Conservation (phyloP, 495 filamentous ascomycete species). For the Achaetomiella virescens region DNA sequence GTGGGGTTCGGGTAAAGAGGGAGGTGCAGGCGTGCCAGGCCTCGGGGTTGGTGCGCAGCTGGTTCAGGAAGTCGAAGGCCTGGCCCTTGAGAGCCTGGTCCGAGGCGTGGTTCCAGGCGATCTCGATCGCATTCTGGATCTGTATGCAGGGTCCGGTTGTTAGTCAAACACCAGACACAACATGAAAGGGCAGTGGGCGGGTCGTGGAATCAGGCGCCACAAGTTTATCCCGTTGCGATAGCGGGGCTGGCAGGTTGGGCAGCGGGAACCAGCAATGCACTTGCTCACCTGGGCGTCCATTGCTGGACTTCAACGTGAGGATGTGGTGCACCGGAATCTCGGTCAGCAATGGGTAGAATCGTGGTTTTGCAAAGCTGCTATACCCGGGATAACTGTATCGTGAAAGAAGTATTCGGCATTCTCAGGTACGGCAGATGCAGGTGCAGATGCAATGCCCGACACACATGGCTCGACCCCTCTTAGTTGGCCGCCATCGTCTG, state of each 20-base stretch:
- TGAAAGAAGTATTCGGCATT: conserved; percentile 25
- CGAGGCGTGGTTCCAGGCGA: conserved; percentile 72
- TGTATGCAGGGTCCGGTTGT: conserved; percentile 30
- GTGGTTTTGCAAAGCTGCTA: conserved; percentile 25
- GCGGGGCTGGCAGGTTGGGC: conserved; percentile 11
- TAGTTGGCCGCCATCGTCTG: conserved; percentile 19
- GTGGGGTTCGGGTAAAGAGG: conserved; percentile 80
- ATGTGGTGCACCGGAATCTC: not conserved
- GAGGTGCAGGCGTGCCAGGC: conserved; percentile 81
- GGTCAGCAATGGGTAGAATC: not conserved
- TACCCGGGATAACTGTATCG: conserved; percentile 25
- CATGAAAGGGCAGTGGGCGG: not conserved
- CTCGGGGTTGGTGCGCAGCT: conserved; percentile 66
- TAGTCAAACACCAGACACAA: not conserved
- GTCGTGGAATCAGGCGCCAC: not conserved
- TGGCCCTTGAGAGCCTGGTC: conserved; percentile 70
- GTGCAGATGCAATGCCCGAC: conserved; percentile 24
- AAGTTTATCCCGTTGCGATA: conserved; percentile 2
- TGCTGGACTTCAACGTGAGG: conserved; percentile 14
- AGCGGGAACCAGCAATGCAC: conserved; percentile 1
- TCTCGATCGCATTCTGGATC: conserved; percentile 89
- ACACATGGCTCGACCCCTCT: conserved; percentile 22
- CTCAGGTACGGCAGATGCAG: conserved; percentile 23
- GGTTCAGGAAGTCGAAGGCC: conserved; percentile 82
- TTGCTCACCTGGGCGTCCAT: conserved; percentile 36